phyloP scores from a whole-genome alignment of 2,329 filamentous ascomycete species.

The Pseudogymnoascus sp. region DNA sequence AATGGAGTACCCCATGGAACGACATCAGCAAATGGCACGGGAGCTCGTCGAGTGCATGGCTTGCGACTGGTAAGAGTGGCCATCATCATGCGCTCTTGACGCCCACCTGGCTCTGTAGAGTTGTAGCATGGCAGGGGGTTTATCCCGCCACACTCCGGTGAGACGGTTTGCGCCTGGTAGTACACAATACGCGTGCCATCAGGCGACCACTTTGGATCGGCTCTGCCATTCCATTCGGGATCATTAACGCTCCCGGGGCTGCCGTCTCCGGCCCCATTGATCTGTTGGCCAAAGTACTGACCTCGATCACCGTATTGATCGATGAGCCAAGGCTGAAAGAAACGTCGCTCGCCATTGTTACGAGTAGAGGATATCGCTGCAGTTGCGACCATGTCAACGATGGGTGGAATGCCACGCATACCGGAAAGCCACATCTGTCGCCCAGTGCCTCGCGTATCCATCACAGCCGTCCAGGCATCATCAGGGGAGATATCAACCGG shows the following conservation, averaged over 20 bases:
- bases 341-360: constrained; percentile 41
- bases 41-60: constrained; percentile 22
- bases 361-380: constrained; percentile 33
- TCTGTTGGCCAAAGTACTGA: constrained; percentile 38
- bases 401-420: constrained; percentile 32
- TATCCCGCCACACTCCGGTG: constrained; percentile 38
- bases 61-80: constrained; percentile 33
- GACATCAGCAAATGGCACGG: constrained; percentile 27
- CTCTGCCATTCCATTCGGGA: constrained; percentile 43
- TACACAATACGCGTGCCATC: constrained; percentile 41
- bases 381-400: constrained; percentile 27
- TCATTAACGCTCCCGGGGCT: constrained; percentile 37
- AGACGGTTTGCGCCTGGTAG: constrained; percentile 35
- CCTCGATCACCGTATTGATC: constrained; percentile 41
- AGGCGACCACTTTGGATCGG: constrained; percentile 38
- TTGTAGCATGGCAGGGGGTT: constrained; percentile 39
- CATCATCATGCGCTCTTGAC: constrained; percentile 38
- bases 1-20: constrained; percentile 35
- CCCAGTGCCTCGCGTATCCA: constrained; percentile 39
- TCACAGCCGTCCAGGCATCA: constrained; percentile 37
- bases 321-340: constrained; percentile 42
- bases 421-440: constrained; percentile 38
- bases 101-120: constrained; percentile 35
- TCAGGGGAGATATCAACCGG: constrained; percentile 39
- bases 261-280: constrained; percentile 36